Evolutionary conservation across 2,329 filamentous ascomycete species (phyloP).

Genomic region (Pseudogymnoascus sp.): DNA sequence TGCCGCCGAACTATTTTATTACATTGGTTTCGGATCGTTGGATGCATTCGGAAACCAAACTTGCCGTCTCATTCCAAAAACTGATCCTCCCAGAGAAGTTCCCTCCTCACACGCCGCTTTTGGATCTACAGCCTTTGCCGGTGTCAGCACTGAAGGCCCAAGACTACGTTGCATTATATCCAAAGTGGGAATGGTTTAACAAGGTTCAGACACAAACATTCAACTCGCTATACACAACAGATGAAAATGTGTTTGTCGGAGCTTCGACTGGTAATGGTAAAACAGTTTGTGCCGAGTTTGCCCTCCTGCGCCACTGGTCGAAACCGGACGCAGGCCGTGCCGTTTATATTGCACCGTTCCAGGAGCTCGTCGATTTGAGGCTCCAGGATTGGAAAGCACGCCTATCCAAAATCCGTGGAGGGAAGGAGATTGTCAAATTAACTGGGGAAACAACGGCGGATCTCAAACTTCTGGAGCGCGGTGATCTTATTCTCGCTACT

Average conservation of each 20-base stretch:
- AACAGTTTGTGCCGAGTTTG: constrained; percentile 93
- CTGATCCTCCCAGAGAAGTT: constrained; percentile 92
- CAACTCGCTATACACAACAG: constrained; percentile 81
- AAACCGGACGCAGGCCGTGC: constrained; percentile 65
- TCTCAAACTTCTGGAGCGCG: constrained; percentile 76
- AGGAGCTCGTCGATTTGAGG: constrained; percentile 80
- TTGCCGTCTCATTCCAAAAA: constrained; percentile 92
- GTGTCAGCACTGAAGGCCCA: constrained; percentile 80
- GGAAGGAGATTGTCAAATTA: constrained; percentile 86
- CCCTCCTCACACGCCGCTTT: constrained; percentile 81
- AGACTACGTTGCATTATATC: constrained; percentile 75
- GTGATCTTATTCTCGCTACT: constrained; percentile 86
- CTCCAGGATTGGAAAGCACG: constrained; percentile 80
- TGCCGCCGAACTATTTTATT: constrained; percentile 98
- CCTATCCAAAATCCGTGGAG: constrained; percentile 63
- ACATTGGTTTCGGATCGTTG: constrained; percentile 90
- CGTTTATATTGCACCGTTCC: constrained; percentile 90
- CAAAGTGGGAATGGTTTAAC: constrained; percentile 83
- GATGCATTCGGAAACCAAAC: constrained; percentile 95
- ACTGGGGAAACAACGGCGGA: constrained; percentile 90
- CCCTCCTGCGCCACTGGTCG: constrained; percentile 81
- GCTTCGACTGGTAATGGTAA: constrained; percentile 94
- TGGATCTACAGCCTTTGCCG: constrained; percentile 86
- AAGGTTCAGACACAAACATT: constrained; percentile 97
- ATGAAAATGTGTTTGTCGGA: constrained; percentile 90